Evolutionary conservation across 306 rosid genomes (phyloP), one percentile per base, ranked within the genome.

Genomic region (Spatholobus suberectus): DNA sequence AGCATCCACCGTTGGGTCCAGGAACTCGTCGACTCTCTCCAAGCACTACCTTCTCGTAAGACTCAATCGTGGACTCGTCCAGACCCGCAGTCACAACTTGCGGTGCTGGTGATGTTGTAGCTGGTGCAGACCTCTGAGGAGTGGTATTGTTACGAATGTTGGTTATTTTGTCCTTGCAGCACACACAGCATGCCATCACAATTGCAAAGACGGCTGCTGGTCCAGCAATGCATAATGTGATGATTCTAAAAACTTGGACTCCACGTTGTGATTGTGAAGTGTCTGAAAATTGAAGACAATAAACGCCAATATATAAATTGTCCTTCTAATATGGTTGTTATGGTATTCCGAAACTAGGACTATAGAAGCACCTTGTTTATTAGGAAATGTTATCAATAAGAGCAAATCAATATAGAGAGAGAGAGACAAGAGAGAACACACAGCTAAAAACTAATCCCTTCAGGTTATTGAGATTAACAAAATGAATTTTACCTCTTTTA

Each of bases 21-120:
- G 98, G 94, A 4, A 92, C 62, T 21, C 96, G 66, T 70, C 87
- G 73, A 78, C 94, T 92, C 87, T 94, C 96, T 8, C 97, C 97
- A 1, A 94, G 75, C 5, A 92, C 91, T 29, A 91, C 78, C 88
- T 89, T 94, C 77, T 90, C 82, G 57, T 92, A 92, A 3, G 98
- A 90, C 65, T 92, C 93, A 17, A 92, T 92, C 8, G 91, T 89
- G 4, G 88, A 71, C 65, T 91, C 93, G 4, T 91, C 96, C 29
- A 94, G 68, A 57, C 97, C 97, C 75, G 20, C 44, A 10, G 8
- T 15, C 0, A 4, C 43, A 2, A 71, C 46, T 18, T 75, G 88
- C 2, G 73, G 73, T 40, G 8, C 8, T 6, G 89, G 90, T 55
- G 88, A 65, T 67, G 83, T 82, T 43, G 89, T 78, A 2, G 80